Percentiles rank a stretch among this genome's conserved stretches.
phyloP scores from a whole-genome alignment of 805 yeast genomes.

The Pichia membranifaciens region DNA sequence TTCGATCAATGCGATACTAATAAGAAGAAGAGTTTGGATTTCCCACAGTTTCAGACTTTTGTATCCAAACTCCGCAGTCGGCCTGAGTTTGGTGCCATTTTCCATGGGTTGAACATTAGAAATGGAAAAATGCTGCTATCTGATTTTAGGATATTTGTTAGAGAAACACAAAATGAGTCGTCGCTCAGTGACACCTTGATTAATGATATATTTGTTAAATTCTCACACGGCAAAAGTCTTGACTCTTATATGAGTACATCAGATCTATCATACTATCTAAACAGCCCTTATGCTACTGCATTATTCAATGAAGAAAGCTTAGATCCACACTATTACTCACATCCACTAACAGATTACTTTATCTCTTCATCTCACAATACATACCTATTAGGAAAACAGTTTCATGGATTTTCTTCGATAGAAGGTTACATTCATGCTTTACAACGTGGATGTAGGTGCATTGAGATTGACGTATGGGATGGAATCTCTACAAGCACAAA shows the following conservation, averaged over 20 bases:
- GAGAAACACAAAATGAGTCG: constrained; percentile 34
- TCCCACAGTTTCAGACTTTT: constrained; percentile 69
- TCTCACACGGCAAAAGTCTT: constrained; percentile 21
- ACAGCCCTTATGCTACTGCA: constrained; percentile 30
- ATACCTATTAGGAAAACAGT: constrained; percentile 80
- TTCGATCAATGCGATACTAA: constrained; percentile 52
- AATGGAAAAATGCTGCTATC: constrained; percentile 23
- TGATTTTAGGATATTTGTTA: constrained; percentile 41
- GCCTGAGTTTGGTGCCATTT: constrained; percentile 48
- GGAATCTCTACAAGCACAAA: constrained; percentile 35
- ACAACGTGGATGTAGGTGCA: constrained; percentile 88
- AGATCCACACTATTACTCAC: constrained; percentile 34
- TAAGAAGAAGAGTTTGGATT: constrained; percentile 48
- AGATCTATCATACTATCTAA: constrained; percentile 27
- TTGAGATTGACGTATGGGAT: constrained; percentile 97
- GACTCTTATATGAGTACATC: constrained; percentile 20
- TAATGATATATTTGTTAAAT: constrained; percentile 34
- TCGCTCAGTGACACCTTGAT: constrained; percentile 17
- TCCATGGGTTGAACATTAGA: constrained; percentile 21
- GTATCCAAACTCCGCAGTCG: constrained; percentile 63
- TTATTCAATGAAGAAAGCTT: constrained; percentile 16
- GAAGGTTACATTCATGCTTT: constrained; percentile 84
- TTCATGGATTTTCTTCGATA: constrained; percentile 79
- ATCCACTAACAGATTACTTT: constrained; percentile 79
- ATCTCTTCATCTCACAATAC: constrained; percentile 96